A percentile compares a stretch with the other conserved stretches of the same genome.
Evolutionary conservation across 805 yeast species (phyloP).

Genomic region (Saccharomyces eubayanus): DNA sequence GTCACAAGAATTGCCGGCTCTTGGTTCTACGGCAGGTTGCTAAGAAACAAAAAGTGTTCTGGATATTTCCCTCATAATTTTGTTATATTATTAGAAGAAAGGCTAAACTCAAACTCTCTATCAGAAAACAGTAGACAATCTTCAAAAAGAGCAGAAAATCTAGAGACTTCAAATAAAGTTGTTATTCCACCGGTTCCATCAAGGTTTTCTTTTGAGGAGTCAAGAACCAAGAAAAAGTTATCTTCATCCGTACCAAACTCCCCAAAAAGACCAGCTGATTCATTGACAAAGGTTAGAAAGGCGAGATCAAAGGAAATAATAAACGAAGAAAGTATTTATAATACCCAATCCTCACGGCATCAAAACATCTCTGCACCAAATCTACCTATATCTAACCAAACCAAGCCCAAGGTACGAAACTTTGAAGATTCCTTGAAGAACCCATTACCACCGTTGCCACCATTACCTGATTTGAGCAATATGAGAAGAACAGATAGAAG

Average conservation of each 20-base stretch:
- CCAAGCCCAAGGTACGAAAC: not conserved
- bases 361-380: not conserved
- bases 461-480: conserved; percentile 11
- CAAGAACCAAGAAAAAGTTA: not conserved
- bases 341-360: not conserved
- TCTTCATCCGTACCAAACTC: not conserved
- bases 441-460: conserved; percentile 25
- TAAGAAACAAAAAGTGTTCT: conserved; percentile 62
- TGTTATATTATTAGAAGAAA: conserved; percentile 50
- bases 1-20: conserved; percentile 80
- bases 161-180: not conserved
- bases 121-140: not conserved
- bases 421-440: conserved; percentile 1
- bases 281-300: conserved; percentile 1
- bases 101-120: conserved; percentile 10
- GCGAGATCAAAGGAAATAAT: not conserved
- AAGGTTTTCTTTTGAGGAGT: not conserved
- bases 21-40: conserved; percentile 83
- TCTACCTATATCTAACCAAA: not conserved
- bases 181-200: conserved; percentile 11
- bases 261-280: not conserved
- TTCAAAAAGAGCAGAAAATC: not conserved
- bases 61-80: conserved; percentile 87
- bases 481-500: conserved; percentile 1
- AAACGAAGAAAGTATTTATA: not conserved